Evolutionary conservation across 202 grass and related monocot genomes (phyloP), one percentile per base, ranked within the genome.

Genomic region (Schoenoplectus triqueter): DNA sequence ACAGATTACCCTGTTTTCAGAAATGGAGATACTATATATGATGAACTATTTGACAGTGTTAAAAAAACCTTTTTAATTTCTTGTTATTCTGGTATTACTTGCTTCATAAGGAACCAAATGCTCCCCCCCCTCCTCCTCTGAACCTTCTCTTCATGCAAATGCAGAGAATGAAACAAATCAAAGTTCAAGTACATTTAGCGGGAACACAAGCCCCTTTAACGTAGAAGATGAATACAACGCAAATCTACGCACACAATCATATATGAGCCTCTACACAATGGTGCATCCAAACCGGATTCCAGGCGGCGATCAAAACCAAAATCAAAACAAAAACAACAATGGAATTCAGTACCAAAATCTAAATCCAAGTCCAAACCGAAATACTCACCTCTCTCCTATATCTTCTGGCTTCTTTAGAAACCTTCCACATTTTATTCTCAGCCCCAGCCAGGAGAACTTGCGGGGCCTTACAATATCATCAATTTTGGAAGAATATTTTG

Each of bases 211-310:
- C 6, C 71, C 66, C 40, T 50, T 85, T 2, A 83, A 72, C 81
- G 89, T 97, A 83, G 86, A 94, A 85, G 94, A 97, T 71, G 94
- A 97, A 91, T 97, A 97, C 87, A 86, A 79, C 54, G 77, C 83
- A 20, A 87, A 87, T 6, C 90, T 97, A 66, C 87, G 86, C 74
- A 91, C 94, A 45, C 90, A 88, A 68, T 94, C 94, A 0, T 97
- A 94, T 79, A 66, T 92, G 2, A 92, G 94, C 46, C 92, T 97
- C n/a, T 97, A 92, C 87, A 84, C 90, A 11, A 87, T 92, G 68
- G 94, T 87, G 41, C 94, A 97, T 19, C 89, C 54, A 66, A 84
- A 81, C 56, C 65, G 85, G 61, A 87, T 63, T 41, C 0, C 73
- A 81, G 2, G 73, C 40, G 15, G 65, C 22, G 17, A 50, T 46